Conservation (phyloP, 306 rosid species). For the Cucumis hystrix region DNA sequence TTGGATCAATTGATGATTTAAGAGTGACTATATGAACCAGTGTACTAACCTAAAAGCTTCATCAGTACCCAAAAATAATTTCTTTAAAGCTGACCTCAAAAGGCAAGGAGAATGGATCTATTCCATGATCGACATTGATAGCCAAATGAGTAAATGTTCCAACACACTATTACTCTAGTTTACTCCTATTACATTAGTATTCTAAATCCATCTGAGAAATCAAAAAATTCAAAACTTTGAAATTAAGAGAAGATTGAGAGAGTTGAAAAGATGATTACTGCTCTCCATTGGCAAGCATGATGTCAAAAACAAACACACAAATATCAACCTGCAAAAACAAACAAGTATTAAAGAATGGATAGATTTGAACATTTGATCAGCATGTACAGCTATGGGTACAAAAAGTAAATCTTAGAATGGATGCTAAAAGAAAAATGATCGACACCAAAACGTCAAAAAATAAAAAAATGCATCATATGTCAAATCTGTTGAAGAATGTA, state of each 20-base stretch:
- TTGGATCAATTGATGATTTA: too few relatives aligned
- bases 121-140: background rate
- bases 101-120: background rate
- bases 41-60: background rate
- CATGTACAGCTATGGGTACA: background rate
- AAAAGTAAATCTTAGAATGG: background rate
- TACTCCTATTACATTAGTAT: background rate
- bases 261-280: conserved; percentile 29
- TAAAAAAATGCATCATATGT: background rate
- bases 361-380: background rate
- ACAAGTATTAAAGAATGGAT: background rate
- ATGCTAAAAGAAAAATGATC: background rate
- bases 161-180: background rate
- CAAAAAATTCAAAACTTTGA: background rate
- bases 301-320: conserved; percentile 71
- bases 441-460: background rate
- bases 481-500: background rate
- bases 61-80: background rate
- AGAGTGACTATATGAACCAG: too few relatives aligned
- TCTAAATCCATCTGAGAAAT: background rate
- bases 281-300: conserved; percentile 78
- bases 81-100: background rate
- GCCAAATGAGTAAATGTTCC: background rate
- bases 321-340: conserved; percentile 58
- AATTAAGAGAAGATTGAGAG: background rate